Base-by-base conservation (phyloP, 495 filamentous ascomycete genomes). In the Penicillium turbatum region DNA sequence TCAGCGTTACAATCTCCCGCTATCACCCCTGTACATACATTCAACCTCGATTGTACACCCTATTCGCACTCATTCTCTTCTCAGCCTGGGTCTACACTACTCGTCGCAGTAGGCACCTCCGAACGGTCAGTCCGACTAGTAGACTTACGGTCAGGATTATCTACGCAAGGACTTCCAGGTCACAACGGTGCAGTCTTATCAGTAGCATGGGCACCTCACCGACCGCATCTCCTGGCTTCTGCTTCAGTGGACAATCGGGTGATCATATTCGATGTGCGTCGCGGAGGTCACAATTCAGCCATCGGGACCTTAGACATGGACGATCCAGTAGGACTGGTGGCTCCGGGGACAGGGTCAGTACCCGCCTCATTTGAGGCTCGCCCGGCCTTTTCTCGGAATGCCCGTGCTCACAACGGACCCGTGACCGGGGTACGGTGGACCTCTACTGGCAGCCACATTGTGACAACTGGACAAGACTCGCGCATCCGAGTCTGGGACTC, bases 381-480 rank as follows among this genome's bases (percentile, higher is more conserved):
- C 8, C 74, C 82, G 34, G 76, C 76, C 0, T 72, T 74, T 42
- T 77, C 75, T 1, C 74, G 65, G 29, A 67, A 72, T 43, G 74
- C 74, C 4, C 79, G 80, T 43, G 86, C 92, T 7, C 91, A 96
- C 60, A 72, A 73, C 16, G 89, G 86, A 0, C 78, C 87, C 16
- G 90, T 90, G 38, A 96, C 95, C 56, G 89, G 88, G 0, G 74
- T 95, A 12, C 77, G 84, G 0, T 97, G 89, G 90, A 89, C 87
- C 7, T 83, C 89, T 43, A 82, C 86, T 67, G 90, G 90, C 7
- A 68, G 67, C 12, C 80, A 86, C 51, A 72, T 97, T 12, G 76
- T 96, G 19, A 90, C 88, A 6, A 77, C 85, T 1, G 91, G 92
- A 5, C 87, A 90, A 48, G 92, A 97, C 62, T 72, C 86, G 34